Evolutionary conservation across 495 filamentous ascomycete species (phyloP).

Genomic region (Neurospora tetraspora): DNA sequence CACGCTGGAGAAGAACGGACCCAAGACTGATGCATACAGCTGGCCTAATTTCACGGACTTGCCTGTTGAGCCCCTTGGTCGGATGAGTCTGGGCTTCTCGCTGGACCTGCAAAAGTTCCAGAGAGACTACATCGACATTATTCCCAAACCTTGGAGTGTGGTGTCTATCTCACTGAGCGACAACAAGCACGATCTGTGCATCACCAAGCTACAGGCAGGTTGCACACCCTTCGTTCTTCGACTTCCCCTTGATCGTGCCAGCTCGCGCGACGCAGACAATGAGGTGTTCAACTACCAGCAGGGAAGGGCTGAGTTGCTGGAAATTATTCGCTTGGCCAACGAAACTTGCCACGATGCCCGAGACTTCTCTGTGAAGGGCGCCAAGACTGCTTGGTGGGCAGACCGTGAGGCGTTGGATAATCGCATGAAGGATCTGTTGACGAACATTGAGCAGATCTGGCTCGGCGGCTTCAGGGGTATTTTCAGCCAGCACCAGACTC

Average conservation of each 20-base stretch:
- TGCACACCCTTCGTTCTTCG: conserved; percentile 74
- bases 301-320: conserved; percentile 64
- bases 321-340: conserved; percentile 73
- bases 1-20: conserved; percentile 22
- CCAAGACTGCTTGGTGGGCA: conserved; percentile 81
- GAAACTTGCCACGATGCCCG: conserved; percentile 55
- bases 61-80: conserved; percentile 7
- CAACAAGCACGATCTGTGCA: conserved; percentile 65
- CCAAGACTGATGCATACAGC: conserved; percentile 16
- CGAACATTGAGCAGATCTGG: conserved; percentile 86
- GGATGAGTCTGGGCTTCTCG: conserved; percentile 27
- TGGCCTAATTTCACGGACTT: conserved; percentile 11
- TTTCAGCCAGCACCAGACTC: conserved; percentile 55
- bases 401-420: conserved; percentile 69
- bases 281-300: conserved; percentile 75
- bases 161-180: conserved; percentile 78
- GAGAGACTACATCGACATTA: conserved; percentile 64
- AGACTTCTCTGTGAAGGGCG: conserved; percentile 41
- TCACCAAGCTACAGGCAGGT: conserved; percentile 64
- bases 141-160: conserved; percentile 74
- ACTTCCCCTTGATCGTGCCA: conserved; percentile 72
- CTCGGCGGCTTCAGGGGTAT: conserved; percentile 88
- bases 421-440: conserved; percentile 65
- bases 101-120: conserved; percentile 50
- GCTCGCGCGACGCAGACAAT: conserved; percentile 67